Evolutionary conservation across 768 basidiomycete species (phyloP).

Genomic region (Serpula lacrymans): DNA sequence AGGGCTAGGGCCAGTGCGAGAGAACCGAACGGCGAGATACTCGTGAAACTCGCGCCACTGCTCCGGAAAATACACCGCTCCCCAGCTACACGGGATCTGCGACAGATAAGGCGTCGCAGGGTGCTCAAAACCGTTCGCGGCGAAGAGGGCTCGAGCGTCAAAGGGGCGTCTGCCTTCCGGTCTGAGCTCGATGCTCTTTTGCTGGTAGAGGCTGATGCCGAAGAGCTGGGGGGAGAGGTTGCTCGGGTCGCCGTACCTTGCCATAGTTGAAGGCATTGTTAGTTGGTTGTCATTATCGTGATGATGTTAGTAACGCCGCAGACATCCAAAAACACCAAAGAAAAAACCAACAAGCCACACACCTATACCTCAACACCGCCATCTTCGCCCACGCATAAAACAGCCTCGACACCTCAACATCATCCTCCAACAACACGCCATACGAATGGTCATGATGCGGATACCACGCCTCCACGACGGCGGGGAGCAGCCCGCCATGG

Average conservation of each 20-base stretch:
- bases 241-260: constrained; percentile 54
- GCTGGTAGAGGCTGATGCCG: constrained; percentile 85
- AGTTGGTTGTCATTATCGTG: too few species aligned
- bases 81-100: constrained; percentile 89
- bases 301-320: constrained; percentile 6
- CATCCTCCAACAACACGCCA: constrained; percentile 81
- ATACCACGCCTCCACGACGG: constrained; percentile 90
- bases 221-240: constrained; percentile 51
- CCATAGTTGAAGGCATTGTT: too few species aligned
- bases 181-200: constrained; percentile 74
- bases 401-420: constrained; percentile 79
- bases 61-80: constrained; percentile 85
- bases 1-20: constrained; percentile 23
- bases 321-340: neutral
- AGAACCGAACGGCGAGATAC: constrained; percentile 71
- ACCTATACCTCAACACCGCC: constrained; percentile 75
- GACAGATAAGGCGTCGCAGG: constrained; percentile 74
- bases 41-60: constrained; percentile 86
- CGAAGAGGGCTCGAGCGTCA: constrained; percentile 60
- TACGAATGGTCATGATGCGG: constrained; percentile 70
- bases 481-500: constrained; percentile 77
- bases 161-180: constrained; percentile 66
- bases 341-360: constrained; percentile 1
- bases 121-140: constrained; percentile 32
- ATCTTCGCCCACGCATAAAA: constrained; percentile 88